phyloP scores from a whole-genome alignment of 768 basidiomycete species.

The Agrocybe pediades region DNA sequence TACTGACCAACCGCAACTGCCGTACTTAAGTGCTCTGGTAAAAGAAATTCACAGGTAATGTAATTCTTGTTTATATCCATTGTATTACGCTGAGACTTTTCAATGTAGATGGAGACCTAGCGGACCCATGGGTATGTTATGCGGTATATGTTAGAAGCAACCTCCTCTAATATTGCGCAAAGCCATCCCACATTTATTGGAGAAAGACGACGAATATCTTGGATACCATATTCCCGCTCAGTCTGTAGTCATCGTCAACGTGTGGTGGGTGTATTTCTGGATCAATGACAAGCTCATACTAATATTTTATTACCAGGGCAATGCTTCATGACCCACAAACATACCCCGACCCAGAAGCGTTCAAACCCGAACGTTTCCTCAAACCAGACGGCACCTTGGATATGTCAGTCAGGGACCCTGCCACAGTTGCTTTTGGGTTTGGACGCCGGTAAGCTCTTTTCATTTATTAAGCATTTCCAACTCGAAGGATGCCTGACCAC shows the following conservation, averaged over 20 bases:
- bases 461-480: not conserved
- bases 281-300: not conserved
- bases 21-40: slow-evolving; percentile 38
- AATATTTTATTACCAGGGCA: slow-evolving; percentile 21
- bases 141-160: not conserved
- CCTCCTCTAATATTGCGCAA: not conserved
- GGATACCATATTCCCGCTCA: slow-evolving; percentile 48
- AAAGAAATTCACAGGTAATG: slow-evolving; percentile 34
- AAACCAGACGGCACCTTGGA: slow-evolving; percentile 33
- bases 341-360: slow-evolving; percentile 33
- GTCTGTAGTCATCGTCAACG: slow-evolving; percentile 34
- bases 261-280: slow-evolving; percentile 25
- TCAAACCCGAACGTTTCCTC: slow-evolving; percentile 46
- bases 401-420: slow-evolving; percentile 33
- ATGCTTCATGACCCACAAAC: slow-evolving; percentile 29
- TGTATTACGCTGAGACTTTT: not conserved
- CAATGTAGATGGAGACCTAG: slow-evolving; percentile 28
- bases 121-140: slow-evolving; percentile 28
- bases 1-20: slow-evolving; percentile 34
- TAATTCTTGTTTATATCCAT: not conserved
- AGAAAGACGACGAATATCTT: slow-evolving; percentile 45
- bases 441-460: slow-evolving; percentile 32
- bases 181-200: slow-evolving; percentile 35
- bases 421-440: slow-evolving; percentile 35
- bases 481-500: not conserved